Evolutionary conservation across 139 green algal species (phyloP).

Genomic region (Tetratostichococcus sp.): DNA sequence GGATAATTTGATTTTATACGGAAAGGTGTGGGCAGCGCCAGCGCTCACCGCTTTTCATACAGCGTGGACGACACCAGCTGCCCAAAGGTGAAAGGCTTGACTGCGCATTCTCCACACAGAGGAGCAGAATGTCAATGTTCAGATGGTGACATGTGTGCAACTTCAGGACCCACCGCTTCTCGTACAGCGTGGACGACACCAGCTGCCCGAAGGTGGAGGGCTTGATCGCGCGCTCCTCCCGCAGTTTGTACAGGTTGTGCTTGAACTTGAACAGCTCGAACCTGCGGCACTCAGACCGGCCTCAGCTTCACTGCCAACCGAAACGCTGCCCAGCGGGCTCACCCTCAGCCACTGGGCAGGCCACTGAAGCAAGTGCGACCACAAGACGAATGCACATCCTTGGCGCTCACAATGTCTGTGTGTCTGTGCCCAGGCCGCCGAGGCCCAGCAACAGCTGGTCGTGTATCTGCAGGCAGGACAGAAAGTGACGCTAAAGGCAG

Average conservation of each 20-base stretch:
- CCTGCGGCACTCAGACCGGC: no score
- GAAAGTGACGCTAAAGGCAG: no score
- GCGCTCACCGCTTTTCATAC: neutral
- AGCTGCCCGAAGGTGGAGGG: constrained; percentile 89
- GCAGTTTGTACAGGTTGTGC: constrained; percentile 97
- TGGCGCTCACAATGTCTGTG: constrained; percentile 78
- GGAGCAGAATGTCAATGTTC: no score
- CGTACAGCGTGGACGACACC: constrained; percentile 91
- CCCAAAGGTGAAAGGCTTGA: constrained; percentile 91
- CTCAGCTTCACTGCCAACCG: no score
- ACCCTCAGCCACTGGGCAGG: no score
- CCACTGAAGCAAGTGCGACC: no score
- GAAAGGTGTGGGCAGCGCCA: no score
- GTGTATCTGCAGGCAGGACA: constrained; percentile 79
- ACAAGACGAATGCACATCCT: no score
- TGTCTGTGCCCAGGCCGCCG: constrained; percentile 88
- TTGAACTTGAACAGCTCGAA: constrained; percentile 81
- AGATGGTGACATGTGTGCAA: no score
- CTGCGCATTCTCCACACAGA: constrained; percentile 94
- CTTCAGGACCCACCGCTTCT: constrained; percentile 58
- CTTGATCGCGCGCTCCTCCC: constrained; percentile 95
- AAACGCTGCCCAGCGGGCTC: no score
- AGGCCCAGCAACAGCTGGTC: constrained; percentile 93
- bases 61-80: constrained; percentile 82
- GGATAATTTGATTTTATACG: no score